Conservation (phyloP, 306 rosid species). For the Hylodesmum podocarpum region DNA sequence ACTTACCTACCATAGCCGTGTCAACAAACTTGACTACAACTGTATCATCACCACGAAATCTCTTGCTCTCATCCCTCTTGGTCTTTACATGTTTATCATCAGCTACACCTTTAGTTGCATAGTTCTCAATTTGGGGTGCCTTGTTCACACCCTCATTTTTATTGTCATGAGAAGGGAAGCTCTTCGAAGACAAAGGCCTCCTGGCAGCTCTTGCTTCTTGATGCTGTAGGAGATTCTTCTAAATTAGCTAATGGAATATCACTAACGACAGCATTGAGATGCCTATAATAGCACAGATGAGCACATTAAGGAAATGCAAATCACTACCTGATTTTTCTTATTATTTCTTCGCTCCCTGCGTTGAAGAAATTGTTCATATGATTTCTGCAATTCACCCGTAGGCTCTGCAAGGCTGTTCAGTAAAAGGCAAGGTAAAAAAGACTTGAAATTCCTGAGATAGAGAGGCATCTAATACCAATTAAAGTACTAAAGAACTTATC, state of each 20-base stretch:
- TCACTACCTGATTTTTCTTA: conserved; percentile 57
- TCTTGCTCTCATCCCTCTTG: conserved; percentile 36
- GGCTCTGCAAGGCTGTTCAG: conserved; percentile 86
- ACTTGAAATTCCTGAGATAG: conserved; percentile 17
- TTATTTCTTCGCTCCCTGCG: conserved; percentile 63
- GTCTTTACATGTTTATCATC: conserved; percentile 31
- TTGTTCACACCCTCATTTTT: conserved; percentile 30
- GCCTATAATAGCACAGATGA: conserved; percentile 12
- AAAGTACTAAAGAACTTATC: neutral
- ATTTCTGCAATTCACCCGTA: conserved; percentile 65
- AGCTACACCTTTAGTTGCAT: conserved; percentile 25
- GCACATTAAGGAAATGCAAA: neutral
- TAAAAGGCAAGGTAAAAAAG: conserved; percentile 18
- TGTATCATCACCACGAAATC: conserved; percentile 59
- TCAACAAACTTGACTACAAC: conserved; percentile 73
- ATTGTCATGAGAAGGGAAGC: conserved; percentile 25
- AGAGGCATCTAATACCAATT: neutral
- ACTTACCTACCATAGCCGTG: conserved; percentile 73
- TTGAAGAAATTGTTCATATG: conserved; percentile 82
- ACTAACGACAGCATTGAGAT: conserved; percentile 5
- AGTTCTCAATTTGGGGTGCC: conserved; percentile 28
- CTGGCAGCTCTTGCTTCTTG: conserved; percentile 49
- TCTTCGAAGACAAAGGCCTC: conserved; percentile 39
- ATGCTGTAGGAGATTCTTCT: conserved; percentile 31
- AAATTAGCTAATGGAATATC: conserved; percentile 28